A percentile compares a stretch with the other conserved stretches of the same genome.
Conservation (phyloP, 306 rosid species). For the Begonia masoniana region DNA sequence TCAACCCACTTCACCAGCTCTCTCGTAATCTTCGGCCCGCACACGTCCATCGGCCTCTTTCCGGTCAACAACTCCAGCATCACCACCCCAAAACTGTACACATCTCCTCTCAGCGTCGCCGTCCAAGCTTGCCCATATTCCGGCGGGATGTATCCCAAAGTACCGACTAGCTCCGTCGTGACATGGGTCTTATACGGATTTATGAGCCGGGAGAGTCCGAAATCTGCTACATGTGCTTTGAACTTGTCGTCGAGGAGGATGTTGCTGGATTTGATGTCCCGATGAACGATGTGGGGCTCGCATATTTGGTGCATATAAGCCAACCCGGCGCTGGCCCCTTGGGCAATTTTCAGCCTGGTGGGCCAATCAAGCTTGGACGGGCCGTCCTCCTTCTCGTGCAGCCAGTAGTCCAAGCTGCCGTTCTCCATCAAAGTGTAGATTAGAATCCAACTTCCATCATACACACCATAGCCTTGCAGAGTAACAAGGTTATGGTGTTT, state of each 20-base stretch:
- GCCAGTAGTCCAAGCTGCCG: conserved; percentile 86
- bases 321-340: conserved; percentile 56
- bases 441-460: conserved; percentile 54
- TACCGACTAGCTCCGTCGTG: conserved; percentile 89
- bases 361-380: conserved; percentile 75
- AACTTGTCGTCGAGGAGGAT: conserved; percentile 66
- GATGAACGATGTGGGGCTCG: conserved; percentile 81
- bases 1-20: conserved; percentile 76
- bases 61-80: conserved; percentile 78
- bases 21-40: conserved; percentile 54
- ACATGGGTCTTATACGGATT: conserved; percentile 87
- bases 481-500: conserved; percentile 75
- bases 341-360: conserved; percentile 45
- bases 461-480: conserved; percentile 68
- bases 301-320: conserved; percentile 80
- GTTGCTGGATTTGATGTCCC: conserved; percentile 86
- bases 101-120: conserved; percentile 81
- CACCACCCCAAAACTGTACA: conserved; percentile 86
- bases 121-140: conserved; percentile 92
- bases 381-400: conserved; percentile 72
- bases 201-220: conserved; percentile 65
- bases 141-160: conserved; percentile 86
- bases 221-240: conserved; percentile 82
- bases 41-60: conserved; percentile 69
- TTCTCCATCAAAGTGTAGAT: conserved; percentile 76